Evolutionary conservation across 2,329 filamentous ascomycete genomes (phyloP).

Genomic region (Davidsoniella eucalypti): DNA sequence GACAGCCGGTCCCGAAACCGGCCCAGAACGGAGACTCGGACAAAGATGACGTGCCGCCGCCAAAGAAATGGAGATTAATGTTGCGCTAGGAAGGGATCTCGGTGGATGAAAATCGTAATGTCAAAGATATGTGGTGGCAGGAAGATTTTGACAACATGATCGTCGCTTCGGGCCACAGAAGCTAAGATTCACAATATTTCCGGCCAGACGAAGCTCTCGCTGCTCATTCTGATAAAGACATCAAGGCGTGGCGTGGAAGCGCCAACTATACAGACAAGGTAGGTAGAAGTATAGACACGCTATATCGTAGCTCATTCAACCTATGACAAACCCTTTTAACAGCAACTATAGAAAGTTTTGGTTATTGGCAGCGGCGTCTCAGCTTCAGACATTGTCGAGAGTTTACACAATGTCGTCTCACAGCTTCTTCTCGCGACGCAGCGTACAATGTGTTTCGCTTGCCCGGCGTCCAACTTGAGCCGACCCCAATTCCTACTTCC

Average conservation of each 20-base stretch:
- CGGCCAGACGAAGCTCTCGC: conserved; percentile 22
- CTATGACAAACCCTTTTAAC: background rate
- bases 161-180: conserved; percentile 24
- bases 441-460: conserved; percentile 7
- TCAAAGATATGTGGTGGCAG: conserved; percentile 24
- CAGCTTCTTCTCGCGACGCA: background rate
- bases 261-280: conserved; percentile 16
- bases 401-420: conserved; percentile 22
- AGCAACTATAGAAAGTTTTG: conserved; percentile 27
- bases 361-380: conserved; percentile 42
- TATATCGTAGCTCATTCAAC: conserved; percentile 12
- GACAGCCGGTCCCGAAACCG: background rate
- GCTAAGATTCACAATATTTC: conserved; percentile 24
- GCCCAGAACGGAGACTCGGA: background rate
- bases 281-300: conserved; percentile 13
- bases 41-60: background rate
- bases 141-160: conserved; percentile 26
- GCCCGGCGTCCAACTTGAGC: background rate
- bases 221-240: conserved; percentile 21
- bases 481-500: conserved; percentile 16
- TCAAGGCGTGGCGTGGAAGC: conserved; percentile 22
- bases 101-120: conserved; percentile 1
- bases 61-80: conserved; percentile 29
- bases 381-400: conserved; percentile 37
- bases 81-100: conserved; percentile 25